Base-by-base conservation (phyloP, 2,329 filamentous ascomycete genomes). In the Calonectria fujianensis region DNA sequence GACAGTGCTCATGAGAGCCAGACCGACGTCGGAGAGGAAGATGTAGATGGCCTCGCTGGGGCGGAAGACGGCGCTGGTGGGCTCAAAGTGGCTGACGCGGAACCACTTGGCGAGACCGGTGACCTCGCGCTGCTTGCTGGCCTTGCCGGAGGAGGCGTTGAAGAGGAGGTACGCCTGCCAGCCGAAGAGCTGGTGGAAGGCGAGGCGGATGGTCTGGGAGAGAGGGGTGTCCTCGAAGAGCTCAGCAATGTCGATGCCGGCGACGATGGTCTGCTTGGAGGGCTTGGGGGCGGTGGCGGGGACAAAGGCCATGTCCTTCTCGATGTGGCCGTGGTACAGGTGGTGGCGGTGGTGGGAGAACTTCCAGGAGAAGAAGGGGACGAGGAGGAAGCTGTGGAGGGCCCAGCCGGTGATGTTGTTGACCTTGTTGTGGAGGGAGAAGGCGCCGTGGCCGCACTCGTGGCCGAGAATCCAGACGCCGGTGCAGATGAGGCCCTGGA, bases 321-420 rank as follows among this genome's bases (percentile, higher is more conserved):
- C 89, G 86, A 93, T 91, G 85, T 94, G 90, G 77, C 91, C 91
- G 57, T 91, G 92, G 84, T 91, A 93, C 77, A 90, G 90, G 85
- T 95, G 93, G 84, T 95, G 93, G 66, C 93, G 90, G 74, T 90
- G 89, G 84, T 95, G 93, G 39, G 90, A 92, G 82, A 91, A 92
- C 85, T 93, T 92, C 93, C 93, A 95, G 64, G 90, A 92, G 86
- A 94, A 94, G 86, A 93, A 95, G 4, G 93, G 93, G 3, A 93
- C 92, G 75, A 93, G 83, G 50, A 94, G 87, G 74, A 89, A 87
- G 9, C 91, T 93, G 87, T 95, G 93, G n/a, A 92, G 84, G 64
- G 89, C 82, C 87, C 92, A 93, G 74, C 93, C 93, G 71, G 92
- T 86, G 20, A 88, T 82, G 80, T 93, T 89, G 83, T 94, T 94